A percentile compares a stretch with the other conserved stretches of the same genome.
Evolutionary conservation across 176 grass and related monocot species (phyloP).

Genomic region (Chloris gayana): DNA sequence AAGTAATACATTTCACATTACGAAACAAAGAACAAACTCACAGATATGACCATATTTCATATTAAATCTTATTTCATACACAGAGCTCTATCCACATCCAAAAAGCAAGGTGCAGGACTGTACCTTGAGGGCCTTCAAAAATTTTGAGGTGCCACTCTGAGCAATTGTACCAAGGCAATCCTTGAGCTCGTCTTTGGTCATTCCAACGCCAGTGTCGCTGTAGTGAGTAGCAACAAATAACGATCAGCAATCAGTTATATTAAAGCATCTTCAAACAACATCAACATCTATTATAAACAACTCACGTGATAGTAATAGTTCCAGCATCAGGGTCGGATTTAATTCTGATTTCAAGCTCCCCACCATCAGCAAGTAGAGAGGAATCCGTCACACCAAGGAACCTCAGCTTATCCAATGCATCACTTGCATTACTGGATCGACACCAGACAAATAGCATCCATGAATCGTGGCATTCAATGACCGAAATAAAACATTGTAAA

Average conservation of each 20-base stretch:
- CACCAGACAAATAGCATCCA: background rate
- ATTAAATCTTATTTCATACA: background rate
- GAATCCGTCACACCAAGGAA: conserved; percentile 87
- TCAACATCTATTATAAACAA: background rate
- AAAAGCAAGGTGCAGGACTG: background rate
- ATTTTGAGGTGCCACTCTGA: conserved; percentile 95
- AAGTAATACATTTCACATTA: conserved; percentile 21
- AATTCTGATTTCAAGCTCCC: conserved; percentile 82
- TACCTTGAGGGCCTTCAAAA: conserved; percentile 84
- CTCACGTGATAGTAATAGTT: conserved; percentile 78
- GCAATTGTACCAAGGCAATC: conserved; percentile 98
- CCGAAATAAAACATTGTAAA: background rate
- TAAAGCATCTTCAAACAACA: background rate
- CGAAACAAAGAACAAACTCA: conserved; percentile 19
- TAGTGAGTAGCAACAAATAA: background rate
- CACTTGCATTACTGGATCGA: conserved; percentile 69
- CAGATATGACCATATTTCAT: background rate
- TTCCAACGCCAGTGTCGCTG: conserved; percentile 94
- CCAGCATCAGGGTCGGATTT: conserved; percentile 73
- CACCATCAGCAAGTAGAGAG: conserved; percentile 66
- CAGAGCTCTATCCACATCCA: background rate
- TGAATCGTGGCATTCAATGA: background rate
- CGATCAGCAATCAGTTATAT: background rate
- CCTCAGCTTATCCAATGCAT: conserved; percentile 91
- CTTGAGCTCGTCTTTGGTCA: conserved; percentile 97